phyloP scores from a whole-genome alignment of 768 basidiomycete genomes.

The Naganishia friedmannii region DNA sequence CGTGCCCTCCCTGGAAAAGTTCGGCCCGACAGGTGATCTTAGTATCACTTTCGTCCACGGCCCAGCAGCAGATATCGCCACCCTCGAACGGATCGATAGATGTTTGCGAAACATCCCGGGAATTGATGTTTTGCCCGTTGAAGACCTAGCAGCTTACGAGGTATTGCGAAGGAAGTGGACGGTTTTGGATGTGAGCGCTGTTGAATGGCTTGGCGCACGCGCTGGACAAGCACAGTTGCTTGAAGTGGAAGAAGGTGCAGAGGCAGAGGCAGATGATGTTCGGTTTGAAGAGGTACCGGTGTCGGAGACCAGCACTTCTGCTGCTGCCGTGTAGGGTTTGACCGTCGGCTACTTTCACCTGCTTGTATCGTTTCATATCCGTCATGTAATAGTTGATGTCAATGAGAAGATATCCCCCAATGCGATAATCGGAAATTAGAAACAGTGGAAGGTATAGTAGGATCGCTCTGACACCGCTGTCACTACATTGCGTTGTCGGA shows the following conservation, averaged over 20 bases:
- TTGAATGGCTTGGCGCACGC: constrained; percentile 62
- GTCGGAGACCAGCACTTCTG: neutral
- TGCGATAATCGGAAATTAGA: too few species aligned
- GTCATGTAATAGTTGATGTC: neutral
- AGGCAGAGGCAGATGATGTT: constrained; percentile 24
- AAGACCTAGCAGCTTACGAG: constrained; percentile 71
- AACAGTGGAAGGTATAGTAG: too few species aligned
- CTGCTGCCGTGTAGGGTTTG: neutral
- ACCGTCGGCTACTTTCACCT: neutral
- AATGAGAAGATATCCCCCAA: too few species aligned
- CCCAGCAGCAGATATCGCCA: constrained; percentile 30
- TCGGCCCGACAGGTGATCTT: constrained; percentile 39
- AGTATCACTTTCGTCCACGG: constrained; percentile 47
- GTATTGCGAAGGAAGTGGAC: constrained; percentile 77
- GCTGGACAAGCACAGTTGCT: constrained; percentile 56
- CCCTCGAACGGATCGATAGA: constrained; percentile 55
- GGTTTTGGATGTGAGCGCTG: constrained; percentile 74
- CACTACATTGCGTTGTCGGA: too few species aligned
- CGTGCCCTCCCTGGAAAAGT: constrained; percentile 23
- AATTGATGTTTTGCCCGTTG: constrained; percentile 61
- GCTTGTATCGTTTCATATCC: neutral
- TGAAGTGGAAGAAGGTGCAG: constrained; percentile 51
- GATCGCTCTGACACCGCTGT: too few species aligned
- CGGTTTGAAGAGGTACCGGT: constrained; percentile 7
- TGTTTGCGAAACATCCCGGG: constrained; percentile 70